A percentile compares a stretch with the other conserved stretches of the same genome.
Evolutionary conservation across 257 asterid genomes (phyloP).

Genomic region (Thymus quinquecostatus): DNA sequence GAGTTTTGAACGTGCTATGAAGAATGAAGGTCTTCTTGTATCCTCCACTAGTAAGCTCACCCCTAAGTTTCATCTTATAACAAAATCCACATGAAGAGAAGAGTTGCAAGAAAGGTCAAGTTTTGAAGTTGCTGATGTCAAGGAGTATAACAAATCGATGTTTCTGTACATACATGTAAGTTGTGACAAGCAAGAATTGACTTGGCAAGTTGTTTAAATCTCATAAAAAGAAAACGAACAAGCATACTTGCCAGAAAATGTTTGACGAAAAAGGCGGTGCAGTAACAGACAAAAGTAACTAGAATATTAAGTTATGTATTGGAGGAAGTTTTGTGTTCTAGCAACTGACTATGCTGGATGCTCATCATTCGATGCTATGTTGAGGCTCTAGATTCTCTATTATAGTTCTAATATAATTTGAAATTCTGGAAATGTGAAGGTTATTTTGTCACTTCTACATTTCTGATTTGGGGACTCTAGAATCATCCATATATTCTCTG

Average conservation of each 20-base stretch:
- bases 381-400: background rate
- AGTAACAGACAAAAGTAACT: too few relatives aligned
- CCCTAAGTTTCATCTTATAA: conserved; percentile 56
- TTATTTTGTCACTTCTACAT: background rate
- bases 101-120: conserved; percentile 42
- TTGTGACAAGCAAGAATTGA: conserved; percentile 1
- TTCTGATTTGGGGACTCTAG: background rate
- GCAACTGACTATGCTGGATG: background rate
- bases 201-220: conserved; percentile 13
- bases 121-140: conserved; percentile 33
- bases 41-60: conserved; percentile 53
- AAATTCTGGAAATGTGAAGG: too few relatives aligned
- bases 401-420: background rate
- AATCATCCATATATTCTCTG: background rate
- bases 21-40: conserved; percentile 49
- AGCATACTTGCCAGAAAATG: background rate
- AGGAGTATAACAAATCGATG: conserved; percentile 21
- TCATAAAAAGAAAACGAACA: background rate
- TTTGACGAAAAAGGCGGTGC: too few relatives aligned
- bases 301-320: too few relatives aligned
- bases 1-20: conserved; percentile 50
- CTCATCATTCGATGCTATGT: background rate
- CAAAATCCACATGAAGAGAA: conserved; percentile 60
- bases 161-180: conserved; percentile 6
- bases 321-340: background rate